Evolutionary conservation across 305 asterid species (phyloP).

Genomic region (Ilex paraguariensis): DNA sequence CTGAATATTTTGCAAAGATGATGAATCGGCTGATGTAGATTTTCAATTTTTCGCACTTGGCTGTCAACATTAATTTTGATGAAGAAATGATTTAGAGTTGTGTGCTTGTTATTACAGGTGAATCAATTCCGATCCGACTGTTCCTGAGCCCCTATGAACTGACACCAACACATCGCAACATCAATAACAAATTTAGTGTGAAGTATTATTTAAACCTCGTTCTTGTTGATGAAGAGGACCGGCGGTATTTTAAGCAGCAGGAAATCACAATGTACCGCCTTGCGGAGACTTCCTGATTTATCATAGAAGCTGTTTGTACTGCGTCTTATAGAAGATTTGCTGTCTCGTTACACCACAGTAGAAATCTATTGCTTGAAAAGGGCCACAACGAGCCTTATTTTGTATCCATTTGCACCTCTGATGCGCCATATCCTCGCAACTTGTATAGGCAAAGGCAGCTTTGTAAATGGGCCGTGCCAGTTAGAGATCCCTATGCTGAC

Average conservation of each 20-base stretch:
- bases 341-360: no score
- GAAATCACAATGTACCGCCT: conserved; percentile 81
- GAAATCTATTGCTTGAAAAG: no score
- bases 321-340: no score
- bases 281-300: conserved; percentile 40
- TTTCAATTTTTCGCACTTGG: not conserved
- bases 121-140: conserved; percentile 93
- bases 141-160: conserved; percentile 97
- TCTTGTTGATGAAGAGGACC: conserved; percentile 95
- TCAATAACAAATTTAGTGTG: conserved; percentile 93
- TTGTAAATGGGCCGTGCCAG: no score
- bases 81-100: not conserved
- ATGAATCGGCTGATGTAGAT: not conserved
- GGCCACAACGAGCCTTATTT: no score
- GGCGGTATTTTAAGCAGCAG: conserved; percentile 94
- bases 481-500: no score
- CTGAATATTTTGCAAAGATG: no score
- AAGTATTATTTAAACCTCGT: conserved; percentile 92
- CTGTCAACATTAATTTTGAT: not conserved
- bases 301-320: no score
- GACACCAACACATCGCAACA: conserved; percentile 85
- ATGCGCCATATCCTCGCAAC: no score
- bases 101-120: conserved; percentile 50
- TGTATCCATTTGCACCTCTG: no score
- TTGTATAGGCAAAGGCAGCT: no score